Conservation (phyloP, 805 yeast genomes). For the Debaryomyces maramus region DNA sequence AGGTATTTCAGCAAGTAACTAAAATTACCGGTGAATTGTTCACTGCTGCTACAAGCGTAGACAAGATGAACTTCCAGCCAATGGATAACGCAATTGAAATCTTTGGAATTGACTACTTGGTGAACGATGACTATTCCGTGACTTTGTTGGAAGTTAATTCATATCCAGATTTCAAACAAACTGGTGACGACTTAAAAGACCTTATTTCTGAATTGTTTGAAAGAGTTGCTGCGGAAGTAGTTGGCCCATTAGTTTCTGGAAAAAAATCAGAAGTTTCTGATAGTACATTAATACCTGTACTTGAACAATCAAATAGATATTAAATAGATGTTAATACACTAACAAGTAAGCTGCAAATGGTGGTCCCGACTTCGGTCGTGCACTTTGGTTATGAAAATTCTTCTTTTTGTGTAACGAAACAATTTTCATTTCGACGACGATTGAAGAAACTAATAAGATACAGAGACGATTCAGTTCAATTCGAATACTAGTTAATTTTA, state of each 20-base stretch:
- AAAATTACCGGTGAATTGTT: slow-evolving; percentile 68
- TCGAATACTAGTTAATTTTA: slow-evolving; percentile 1
- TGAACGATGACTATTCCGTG: slow-evolving; percentile 56
- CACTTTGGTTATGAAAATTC: slow-evolving; percentile 2
- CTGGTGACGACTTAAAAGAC: slow-evolving; percentile 72
- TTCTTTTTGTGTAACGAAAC: slow-evolving; percentile 7
- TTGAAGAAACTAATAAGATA: slow-evolving; percentile 5
- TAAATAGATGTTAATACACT: not conserved
- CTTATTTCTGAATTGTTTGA: slow-evolving; percentile 69
- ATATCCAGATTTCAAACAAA: slow-evolving; percentile 95
- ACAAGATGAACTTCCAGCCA: slow-evolving; percentile 83
- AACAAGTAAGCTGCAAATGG: not conserved
- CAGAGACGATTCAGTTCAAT: not conserved
- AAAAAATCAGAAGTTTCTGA: slow-evolving; percentile 4
- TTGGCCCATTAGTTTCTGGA: slow-evolving; percentile 47
- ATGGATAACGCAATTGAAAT: slow-evolving; percentile 79
- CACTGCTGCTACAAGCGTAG: slow-evolving; percentile 77
- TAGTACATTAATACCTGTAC: slow-evolving; percentile 37
- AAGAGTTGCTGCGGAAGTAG: slow-evolving; percentile 48
- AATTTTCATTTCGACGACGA: slow-evolving; percentile 5
- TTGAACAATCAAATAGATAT: slow-evolving; percentile 18
- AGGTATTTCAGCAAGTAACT: slow-evolving; percentile 56
- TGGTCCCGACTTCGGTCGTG: slow-evolving; percentile 8
- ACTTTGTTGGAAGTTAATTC: slow-evolving; percentile 83
- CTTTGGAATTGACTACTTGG: slow-evolving; percentile 86